These are phyloP conservation scores for Viola pubescens DNA, from an alignment of 441 rosid species.

Conservation along the genomic window DNA sequence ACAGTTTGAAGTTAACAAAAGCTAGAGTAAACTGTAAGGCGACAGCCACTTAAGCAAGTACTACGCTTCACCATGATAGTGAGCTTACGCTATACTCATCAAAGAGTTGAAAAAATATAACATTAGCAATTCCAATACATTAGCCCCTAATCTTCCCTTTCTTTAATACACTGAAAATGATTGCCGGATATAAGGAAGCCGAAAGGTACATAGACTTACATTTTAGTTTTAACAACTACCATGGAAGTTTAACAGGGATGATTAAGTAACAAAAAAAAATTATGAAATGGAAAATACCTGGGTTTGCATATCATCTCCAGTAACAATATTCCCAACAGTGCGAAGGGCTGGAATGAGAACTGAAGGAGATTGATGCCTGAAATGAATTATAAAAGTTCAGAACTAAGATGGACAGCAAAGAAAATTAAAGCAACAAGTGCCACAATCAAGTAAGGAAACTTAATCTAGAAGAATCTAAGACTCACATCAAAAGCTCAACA, in stretches of 20 bases:
- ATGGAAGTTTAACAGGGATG: too few species aligned
- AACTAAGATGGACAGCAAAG: neutral
- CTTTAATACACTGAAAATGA: too few species aligned
- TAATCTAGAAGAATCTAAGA: constrained; percentile 1
- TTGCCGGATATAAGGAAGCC: neutral
- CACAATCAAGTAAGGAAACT: neutral
- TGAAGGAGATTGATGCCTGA: constrained; percentile 72
- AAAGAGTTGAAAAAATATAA: too few species aligned
- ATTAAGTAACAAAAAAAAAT: neutral
- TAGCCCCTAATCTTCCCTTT: too few species aligned
- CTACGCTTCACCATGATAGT: too few species aligned
- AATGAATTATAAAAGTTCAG: constrained; percentile 8
- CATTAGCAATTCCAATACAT: too few species aligned
- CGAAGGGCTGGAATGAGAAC: constrained; percentile 93
- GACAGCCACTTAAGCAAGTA: too few species aligned
- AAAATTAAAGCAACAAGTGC: neutral
- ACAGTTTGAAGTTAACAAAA: too few species aligned
- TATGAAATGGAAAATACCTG: constrained; percentile 40
- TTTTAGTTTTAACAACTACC: too few species aligned
- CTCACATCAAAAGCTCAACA: constrained; percentile 63
- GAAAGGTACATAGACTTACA: neutral
- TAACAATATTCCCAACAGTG: constrained; percentile 75
- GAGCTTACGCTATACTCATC: too few species aligned
- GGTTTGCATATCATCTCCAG: constrained; percentile 80
- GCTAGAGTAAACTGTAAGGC: too few species aligned